Evolutionary conservation across 176 grass and related monocot species (phyloP).

Genomic region (Olyra latifolia): DNA sequence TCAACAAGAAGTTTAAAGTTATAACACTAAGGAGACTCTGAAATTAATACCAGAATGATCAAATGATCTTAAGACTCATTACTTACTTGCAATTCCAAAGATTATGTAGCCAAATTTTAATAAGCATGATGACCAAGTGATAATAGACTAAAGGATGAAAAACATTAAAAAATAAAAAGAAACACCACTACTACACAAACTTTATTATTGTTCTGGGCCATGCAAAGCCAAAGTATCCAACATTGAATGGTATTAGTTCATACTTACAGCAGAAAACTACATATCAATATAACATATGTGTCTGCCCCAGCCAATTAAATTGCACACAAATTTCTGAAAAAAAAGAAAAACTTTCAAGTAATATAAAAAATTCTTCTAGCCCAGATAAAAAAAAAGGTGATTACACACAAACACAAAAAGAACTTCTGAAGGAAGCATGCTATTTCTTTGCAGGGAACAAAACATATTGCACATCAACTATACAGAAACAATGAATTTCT

Average conservation of each 20-base stretch:
- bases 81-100: conserved; percentile 8
- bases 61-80: background rate
- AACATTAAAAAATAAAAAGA: background rate
- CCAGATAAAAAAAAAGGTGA: background rate
- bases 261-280: background rate
- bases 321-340: background rate
- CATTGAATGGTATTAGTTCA: background rate
- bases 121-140: background rate
- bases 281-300: background rate
- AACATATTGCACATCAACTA: background rate
- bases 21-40: background rate
- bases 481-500: background rate
- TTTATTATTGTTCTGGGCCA: background rate
- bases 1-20: background rate
- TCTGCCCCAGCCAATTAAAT: background rate
- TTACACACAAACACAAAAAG: background rate
- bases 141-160: background rate
- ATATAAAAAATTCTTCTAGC: background rate
- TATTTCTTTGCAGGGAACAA: background rate
- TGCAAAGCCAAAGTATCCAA: background rate
- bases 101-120: conserved; percentile 3
- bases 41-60: background rate
- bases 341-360: background rate
- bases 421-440: background rate
- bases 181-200: conserved; percentile 1